Percentiles rank a stretch among this genome's conserved stretches.
These are phyloP conservation scores for Meyerozyma elateridarum DNA, from an alignment of 1,139 yeast genomes.

Conservation along the genomic window DNA sequence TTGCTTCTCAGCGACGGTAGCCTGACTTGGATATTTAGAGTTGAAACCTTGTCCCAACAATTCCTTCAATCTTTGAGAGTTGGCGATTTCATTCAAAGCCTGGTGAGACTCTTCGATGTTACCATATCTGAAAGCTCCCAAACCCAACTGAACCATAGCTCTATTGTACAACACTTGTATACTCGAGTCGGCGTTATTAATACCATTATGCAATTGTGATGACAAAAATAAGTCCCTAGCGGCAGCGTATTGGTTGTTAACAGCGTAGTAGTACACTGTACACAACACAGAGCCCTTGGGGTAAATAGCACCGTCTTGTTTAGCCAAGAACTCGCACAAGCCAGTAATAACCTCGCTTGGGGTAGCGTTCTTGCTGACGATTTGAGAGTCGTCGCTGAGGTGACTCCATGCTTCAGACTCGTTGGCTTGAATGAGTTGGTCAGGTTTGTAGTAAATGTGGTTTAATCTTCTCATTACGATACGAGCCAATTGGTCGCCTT, in stretches of 20 bases:
- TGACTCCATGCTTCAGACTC: conserved; percentile 71
- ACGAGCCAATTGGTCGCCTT: conserved; percentile 67
- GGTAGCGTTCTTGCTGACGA: conserved; percentile 47
- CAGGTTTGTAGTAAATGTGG: conserved; percentile 90
- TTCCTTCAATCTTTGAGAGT: conserved; percentile 84
- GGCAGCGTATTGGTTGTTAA: conserved; percentile 73
- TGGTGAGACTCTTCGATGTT: conserved; percentile 84
- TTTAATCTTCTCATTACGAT: conserved; percentile 82
- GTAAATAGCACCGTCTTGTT: conserved; percentile 62
- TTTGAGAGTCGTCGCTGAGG: conserved; percentile 33
- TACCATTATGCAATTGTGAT: conserved; percentile 78
- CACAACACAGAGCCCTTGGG: conserved; percentile 81
- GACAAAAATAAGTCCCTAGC: conserved; percentile 86
- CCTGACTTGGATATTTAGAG: conserved; percentile 58
- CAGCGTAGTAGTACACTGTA: conserved; percentile 87
- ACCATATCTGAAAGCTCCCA: conserved; percentile 92
- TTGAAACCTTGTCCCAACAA: conserved; percentile 89
- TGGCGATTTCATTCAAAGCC: conserved; percentile 81
- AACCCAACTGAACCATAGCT: conserved; percentile 91
- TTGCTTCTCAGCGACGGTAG: conserved; percentile 60
- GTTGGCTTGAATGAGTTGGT: conserved; percentile 60
- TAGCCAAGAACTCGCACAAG: conserved; percentile 75
- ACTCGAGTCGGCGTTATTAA: conserved; percentile 78
- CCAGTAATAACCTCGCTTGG: conserved; percentile 75
- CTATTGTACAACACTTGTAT: conserved; percentile 92